phyloP scores from a whole-genome alignment of 768 basidiomycete genomes.

The Hericium erinaceus region DNA sequence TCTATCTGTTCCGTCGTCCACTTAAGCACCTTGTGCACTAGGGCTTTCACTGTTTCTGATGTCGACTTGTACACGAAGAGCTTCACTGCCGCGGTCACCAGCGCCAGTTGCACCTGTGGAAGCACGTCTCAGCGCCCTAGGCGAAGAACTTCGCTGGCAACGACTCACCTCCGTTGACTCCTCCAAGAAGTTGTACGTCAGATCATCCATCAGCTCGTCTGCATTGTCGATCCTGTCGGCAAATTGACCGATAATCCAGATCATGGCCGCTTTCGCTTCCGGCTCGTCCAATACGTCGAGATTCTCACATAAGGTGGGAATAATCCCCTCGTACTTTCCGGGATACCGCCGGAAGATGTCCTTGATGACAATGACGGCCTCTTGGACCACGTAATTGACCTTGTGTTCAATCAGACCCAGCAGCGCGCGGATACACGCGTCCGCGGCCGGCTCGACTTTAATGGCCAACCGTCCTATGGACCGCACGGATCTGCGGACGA shows the following conservation, averaged over 20 bases:
- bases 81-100: conserved; percentile 92
- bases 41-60: conserved; percentile 75
- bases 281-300: conserved; percentile 90
- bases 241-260: conserved; percentile 97
- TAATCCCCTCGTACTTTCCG: conserved; percentile 92
- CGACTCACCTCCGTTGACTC: conserved; percentile 78
- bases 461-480: conserved; percentile 97
- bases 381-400: conserved; percentile 52
- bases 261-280: conserved; percentile 93
- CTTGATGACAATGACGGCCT: conserved; percentile 78
- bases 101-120: conserved; percentile 82
- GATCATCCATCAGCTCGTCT: conserved; percentile 42
- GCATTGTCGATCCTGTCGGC: conserved; percentile 87
- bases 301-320: conserved; percentile 87
- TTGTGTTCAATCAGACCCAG: conserved; percentile 86
- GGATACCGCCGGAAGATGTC: conserved; percentile 98
- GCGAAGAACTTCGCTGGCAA: conserved; percentile 5
- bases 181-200: conserved; percentile 32
- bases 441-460: conserved; percentile 85
- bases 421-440: conserved; percentile 82
- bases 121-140: background rate
- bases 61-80: conserved; percentile 85
- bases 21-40: conserved; percentile 92
- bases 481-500: conserved; percentile 94
- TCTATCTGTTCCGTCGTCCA: conserved; percentile 97